Percentiles rank a stretch among this genome's conserved stretches.
phyloP scores from a whole-genome alignment of 805 yeast species.

The Soucietia sequanensis region DNA sequence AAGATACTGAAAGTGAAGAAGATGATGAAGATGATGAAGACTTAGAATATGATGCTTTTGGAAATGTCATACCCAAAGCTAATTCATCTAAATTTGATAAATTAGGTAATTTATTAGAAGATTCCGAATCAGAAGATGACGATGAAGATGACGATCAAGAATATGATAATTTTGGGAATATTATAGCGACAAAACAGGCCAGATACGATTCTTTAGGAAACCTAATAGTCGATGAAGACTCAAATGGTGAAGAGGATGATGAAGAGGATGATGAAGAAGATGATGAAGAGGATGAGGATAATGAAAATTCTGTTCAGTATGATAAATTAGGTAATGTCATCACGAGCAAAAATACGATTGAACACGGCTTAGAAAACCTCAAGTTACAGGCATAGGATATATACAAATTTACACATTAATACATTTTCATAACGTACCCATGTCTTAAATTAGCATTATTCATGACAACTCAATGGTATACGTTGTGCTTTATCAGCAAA shows the following conservation, averaged over 20 bases:
- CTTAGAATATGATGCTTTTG: slow-evolving; percentile 9
- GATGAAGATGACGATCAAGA: slow-evolving; percentile 6
- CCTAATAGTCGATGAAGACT: slow-evolving; percentile 7
- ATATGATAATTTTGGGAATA: slow-evolving; percentile 6
- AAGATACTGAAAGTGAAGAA: slow-evolving; percentile 2
- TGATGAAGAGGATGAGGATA: slow-evolving; percentile 8
- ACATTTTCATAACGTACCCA: too few species aligned
- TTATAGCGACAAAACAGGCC: slow-evolving; percentile 6
- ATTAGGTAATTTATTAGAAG: slow-evolving; percentile 16
- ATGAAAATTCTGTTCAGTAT: slow-evolving; percentile 8
- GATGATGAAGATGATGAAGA: slow-evolving; percentile 11
- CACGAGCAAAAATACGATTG: too few species aligned
- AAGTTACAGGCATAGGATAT: too few species aligned
- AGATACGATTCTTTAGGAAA: slow-evolving; percentile 22
- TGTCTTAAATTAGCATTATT: too few species aligned
- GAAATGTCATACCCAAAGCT: slow-evolving; percentile 7
- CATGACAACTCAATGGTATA: too few species aligned
- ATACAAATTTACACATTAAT: too few species aligned
- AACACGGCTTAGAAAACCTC: too few species aligned
- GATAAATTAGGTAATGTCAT: slow-evolving; percentile 25
- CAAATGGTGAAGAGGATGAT: not conserved
- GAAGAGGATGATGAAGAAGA: slow-evolving; percentile 4
- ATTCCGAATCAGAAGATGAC: slow-evolving; percentile 6
- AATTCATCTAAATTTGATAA: slow-evolving; percentile 14
- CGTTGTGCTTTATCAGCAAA: too few species aligned